These are phyloP conservation scores for Chernovozyma aurita DNA, from an alignment of 1,139 yeast species.

Conservation along the genomic window DNA sequence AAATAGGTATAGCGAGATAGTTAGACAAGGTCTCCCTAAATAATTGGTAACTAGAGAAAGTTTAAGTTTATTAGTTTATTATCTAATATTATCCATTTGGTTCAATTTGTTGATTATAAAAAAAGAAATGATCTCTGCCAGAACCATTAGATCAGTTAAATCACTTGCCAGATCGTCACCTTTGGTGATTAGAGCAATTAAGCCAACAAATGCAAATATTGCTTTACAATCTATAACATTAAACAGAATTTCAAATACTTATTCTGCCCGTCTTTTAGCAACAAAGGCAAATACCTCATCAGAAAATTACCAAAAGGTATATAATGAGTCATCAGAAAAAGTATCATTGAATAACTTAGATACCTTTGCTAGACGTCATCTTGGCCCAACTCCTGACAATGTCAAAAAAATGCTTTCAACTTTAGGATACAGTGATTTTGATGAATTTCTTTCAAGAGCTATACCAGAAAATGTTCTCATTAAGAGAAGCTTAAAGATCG, in stretches of 20 bases:
- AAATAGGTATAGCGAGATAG: too few relatives aligned
- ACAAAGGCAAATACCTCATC: constrained; percentile 47
- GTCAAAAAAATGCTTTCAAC: constrained; percentile 60
- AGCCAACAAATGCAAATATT: neutral
- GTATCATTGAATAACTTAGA: constrained; percentile 50
- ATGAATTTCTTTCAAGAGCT: constrained; percentile 65
- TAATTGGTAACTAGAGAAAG: too few relatives aligned
- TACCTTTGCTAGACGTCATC: constrained; percentile 84
- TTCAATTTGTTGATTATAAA: too few relatives aligned
- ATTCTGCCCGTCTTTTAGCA: constrained; percentile 14
- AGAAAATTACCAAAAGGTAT: constrained; percentile 36
- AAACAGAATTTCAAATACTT: neutral
- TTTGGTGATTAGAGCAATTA: neutral
- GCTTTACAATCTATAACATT: neutral
- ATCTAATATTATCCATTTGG: too few relatives aligned
- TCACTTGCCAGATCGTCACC: constrained; percentile 1
- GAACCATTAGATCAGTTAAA: neutral
- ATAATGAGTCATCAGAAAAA: constrained; percentile 26
- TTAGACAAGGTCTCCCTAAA: too few relatives aligned
- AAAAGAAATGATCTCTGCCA: neutral
- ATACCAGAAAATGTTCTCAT: constrained; percentile 75
- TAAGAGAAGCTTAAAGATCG: constrained; percentile 58
- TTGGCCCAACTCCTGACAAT: constrained; percentile 73
- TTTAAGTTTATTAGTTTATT: too few relatives aligned
- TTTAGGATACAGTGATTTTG: constrained; percentile 65